Conservation (phyloP, 805 yeast species). For the Candida boleticola region DNA sequence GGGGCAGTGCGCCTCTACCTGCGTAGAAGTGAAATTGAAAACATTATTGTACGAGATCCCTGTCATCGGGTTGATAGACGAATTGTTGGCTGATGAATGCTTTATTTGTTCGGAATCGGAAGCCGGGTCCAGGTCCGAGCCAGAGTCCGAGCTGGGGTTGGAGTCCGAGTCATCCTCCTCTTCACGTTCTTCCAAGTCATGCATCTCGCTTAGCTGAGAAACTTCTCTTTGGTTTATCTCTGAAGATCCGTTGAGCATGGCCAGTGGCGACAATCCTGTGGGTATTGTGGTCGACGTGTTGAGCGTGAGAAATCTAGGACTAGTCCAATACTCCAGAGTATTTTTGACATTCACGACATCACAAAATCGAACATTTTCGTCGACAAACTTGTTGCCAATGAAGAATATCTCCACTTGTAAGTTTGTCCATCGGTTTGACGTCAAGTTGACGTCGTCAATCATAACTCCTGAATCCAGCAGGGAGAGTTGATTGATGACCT, state of each 20-base stretch:
- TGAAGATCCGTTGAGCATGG: not conserved
- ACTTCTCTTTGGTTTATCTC: not conserved
- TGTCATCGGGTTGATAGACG: not conserved
- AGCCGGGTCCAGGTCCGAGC: not conserved
- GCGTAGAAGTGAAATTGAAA: conserved; percentile 10
- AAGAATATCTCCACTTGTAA: conserved; percentile 45
- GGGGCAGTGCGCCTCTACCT: conserved; percentile 28
- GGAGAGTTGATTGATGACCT: conserved; percentile 15
- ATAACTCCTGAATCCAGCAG: conserved; percentile 11
- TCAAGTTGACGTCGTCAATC: conserved; percentile 42
- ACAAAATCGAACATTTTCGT: conserved; percentile 44
- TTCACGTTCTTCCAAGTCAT: not conserved
- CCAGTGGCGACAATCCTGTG: too few relatives aligned
- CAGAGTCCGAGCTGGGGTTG: not conserved
- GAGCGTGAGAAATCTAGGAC: conserved; percentile 22
- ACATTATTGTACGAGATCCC: not conserved
- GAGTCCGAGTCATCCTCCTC: not conserved
- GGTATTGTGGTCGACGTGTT: not conserved
- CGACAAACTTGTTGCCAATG: conserved; percentile 39
- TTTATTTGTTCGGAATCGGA: too few relatives aligned
- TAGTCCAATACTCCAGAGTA: conserved; percentile 21
- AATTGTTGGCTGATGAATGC: not conserved
- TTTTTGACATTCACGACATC: conserved; percentile 37
- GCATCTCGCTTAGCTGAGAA: not conserved
- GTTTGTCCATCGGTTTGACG: conserved; percentile 49